Base-by-base conservation (phyloP, 225 moss, liverwort and hornwort genomes). In the Pseudoscleropodium purum region DNA sequence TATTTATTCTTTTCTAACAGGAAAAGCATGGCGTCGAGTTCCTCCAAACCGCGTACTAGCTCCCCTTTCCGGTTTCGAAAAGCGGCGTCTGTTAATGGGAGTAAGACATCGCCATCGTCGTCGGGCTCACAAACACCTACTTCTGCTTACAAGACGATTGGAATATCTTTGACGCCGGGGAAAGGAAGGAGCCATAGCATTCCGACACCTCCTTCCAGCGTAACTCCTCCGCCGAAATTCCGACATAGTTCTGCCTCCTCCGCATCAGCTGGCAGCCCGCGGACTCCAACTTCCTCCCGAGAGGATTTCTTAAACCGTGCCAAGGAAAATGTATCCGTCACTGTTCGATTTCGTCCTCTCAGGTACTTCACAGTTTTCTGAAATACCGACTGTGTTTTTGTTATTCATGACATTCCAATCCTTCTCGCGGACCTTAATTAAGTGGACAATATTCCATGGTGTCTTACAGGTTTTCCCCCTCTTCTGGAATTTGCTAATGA, bases 321-420 rank as follows among this genome's bases (percentile, higher is more conserved):
- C 25, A 98, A 98, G 92, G 98, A 98, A 92, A 96, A 96, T 88
- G 96, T 98, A 18, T 95, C 97, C 54, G 98, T 98, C 52, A 98
- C 98, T 26, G 96, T 98, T 67, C 95, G 98, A 51, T 98, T 98
- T 92, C 98, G 98, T 81, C 98, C 98, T 90, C 97, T 98, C 92
- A 98, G 97, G 98, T 98, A 95, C 90, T 61, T 85, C 66, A n/a
- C 41, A 68, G 52, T 68, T 89, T 21, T 77, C 65, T 86, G 51
- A 59, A 80, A 84, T 52, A 57, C 68, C 63, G 70, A 18, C 86
- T 86, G 34, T 76, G 66, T 66, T 74, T 26, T 86, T 29, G 18
- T 56, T 52, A 16, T 88, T 64, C 66, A 57, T 79, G 49, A 79
- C 56, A 63, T 85, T 88, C 69, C 79, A 73, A 75, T 61, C 90